Base-by-base conservation (phyloP, 345 rosid genomes). In the Sisymbrium altissimum region DNA sequence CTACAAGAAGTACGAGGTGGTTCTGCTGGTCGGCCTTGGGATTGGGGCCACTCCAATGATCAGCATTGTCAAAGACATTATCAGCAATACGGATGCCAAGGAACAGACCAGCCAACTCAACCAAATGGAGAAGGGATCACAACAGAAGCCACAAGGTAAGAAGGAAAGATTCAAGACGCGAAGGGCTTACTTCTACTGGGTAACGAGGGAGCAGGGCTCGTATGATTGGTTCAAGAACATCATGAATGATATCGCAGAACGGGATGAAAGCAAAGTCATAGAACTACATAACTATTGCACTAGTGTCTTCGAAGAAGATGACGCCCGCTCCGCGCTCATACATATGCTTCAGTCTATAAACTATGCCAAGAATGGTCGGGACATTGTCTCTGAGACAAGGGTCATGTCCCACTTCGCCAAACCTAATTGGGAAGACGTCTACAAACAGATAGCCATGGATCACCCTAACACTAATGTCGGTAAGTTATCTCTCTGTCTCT, bases 11-110 rank as follows among this genome's bases (percentile, higher is more conserved):
- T 86, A 86, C 15, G 88, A 90, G 46, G 88, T 90, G 23, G 86
- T 90, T 14, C 63, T 90, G 38, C 84, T 89, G 0, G 83, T 87
- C 0, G 96, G 90, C 7, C 79, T 89, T 23, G 93, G 96, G 54
- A 89, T 89, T 11, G 96, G 93, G 39, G 96, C 93, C 25, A 89
- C 96, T 5, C 96, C 93, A 0, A 87, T 89, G 92, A 89, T 89
- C 76, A 89, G 96, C 82, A 87, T 89, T 14, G 71, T 89, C 11
- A 87, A 87, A 77, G 96, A 89, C 82, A 86, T 89, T 61, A 86
- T 84, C 40, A 82, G 56, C 77, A 87, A 88, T 78, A 83, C 81
- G 3, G 81, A 66, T 33, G 75, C 79, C 23, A 86, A 76, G n/a
- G 84, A 86, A 58, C 58, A 73, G 1, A 15, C 46, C 43, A 32